Evolutionary conservation across 352 stramenopile species (phyloP).

Genomic region (Hyaloperonospora arabidopsidis): DNA sequence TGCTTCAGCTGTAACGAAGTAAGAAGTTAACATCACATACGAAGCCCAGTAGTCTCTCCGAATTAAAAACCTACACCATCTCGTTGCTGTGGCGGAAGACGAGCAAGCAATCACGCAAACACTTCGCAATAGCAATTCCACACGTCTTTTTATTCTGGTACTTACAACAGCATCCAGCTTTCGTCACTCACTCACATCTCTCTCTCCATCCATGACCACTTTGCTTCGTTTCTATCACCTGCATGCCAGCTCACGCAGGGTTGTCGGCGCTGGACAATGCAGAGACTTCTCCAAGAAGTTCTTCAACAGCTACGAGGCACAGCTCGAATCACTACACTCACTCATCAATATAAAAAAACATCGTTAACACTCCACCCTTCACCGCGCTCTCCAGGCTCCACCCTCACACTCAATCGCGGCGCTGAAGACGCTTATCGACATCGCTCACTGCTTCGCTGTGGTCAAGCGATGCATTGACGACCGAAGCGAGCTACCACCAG

Average conservation of each 20-base stretch:
- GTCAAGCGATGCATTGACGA: slow-evolving; percentile 52
- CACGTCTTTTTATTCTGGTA: slow-evolving; percentile 18
- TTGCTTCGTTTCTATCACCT: slow-evolving; percentile 9
- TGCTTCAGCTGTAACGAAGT: no score
- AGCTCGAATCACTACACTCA: slow-evolving; percentile 28
- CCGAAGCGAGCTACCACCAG: slow-evolving; percentile 41
- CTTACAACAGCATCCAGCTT: slow-evolving; percentile 26
- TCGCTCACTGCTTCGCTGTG: slow-evolving; percentile 25
- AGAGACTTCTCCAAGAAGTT: slow-evolving; percentile 29
- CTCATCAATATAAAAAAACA: slow-evolving; percentile 32
- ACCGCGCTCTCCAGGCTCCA: slow-evolving; percentile 17
- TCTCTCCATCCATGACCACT: slow-evolving; percentile 17
- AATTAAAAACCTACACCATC: no score
- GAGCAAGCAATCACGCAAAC: neutral
- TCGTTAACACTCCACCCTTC: slow-evolving; percentile 7
- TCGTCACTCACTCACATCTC: slow-evolving; percentile 25
- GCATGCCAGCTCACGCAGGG: slow-evolving; percentile 13
- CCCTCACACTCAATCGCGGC: slow-evolving; percentile 15
- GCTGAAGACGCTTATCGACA: slow-evolving; percentile 10
- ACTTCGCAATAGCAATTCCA: slow-evolving; percentile 15
- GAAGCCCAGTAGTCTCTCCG: no score
- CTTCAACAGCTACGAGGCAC: slow-evolving; percentile 34
- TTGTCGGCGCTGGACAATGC: slow-evolving; percentile 11
- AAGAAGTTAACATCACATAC: no score
- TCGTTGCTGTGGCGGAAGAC: no score